These are phyloP conservation scores for Alternaria sp. DNA, from an alignment of 2,329 filamentous ascomycete species.

Conservation along the genomic window DNA sequence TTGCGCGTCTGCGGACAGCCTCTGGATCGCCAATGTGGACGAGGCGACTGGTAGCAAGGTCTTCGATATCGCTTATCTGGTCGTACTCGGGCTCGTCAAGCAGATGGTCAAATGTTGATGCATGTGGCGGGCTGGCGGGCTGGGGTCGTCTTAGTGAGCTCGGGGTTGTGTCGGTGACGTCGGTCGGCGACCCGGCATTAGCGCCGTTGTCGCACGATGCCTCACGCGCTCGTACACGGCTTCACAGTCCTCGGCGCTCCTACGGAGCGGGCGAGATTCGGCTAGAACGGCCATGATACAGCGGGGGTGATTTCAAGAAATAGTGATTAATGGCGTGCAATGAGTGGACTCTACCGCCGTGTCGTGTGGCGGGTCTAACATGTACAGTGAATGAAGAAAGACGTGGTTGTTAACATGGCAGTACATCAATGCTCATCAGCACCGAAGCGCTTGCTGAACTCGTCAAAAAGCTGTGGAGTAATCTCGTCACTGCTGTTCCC, in stretches of 20 bases:
- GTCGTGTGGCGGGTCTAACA: slow-evolving; percentile 19
- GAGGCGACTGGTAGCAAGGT: slow-evolving; percentile 19
- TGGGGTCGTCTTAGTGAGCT: slow-evolving; percentile 16
- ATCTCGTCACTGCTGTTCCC: slow-evolving; percentile 96
- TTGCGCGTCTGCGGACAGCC: slow-evolving; percentile 33
- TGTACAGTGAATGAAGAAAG: slow-evolving; percentile 30
- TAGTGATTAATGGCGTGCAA: slow-evolving; percentile 11
- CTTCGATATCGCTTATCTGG: slow-evolving; percentile 20
- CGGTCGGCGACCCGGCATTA: slow-evolving; percentile 14
- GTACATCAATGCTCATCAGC: slow-evolving; percentile 30
- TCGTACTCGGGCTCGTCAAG: slow-evolving; percentile 29
- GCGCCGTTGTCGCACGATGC: slow-evolving; percentile 12
- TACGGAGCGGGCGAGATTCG: not conserved
- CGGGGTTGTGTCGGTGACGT: slow-evolving; percentile 29
- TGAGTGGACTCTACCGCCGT: slow-evolving; percentile 14
- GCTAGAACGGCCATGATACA: not conserved
- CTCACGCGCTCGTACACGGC: slow-evolving; percentile 20
- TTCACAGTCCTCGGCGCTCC: slow-evolving; percentile 8
- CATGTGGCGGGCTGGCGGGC: slow-evolving; percentile 8
- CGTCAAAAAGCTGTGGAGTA: slow-evolving; percentile 82
- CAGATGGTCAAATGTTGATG: slow-evolving; percentile 12
- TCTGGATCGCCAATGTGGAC: slow-evolving; percentile 13
- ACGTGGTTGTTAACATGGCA: not conserved
- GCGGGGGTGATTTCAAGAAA: not conserved
- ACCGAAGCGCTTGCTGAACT: slow-evolving; percentile 81